phyloP scores from a whole-genome alignment of 306 rosid species.

The Corylus americana region DNA sequence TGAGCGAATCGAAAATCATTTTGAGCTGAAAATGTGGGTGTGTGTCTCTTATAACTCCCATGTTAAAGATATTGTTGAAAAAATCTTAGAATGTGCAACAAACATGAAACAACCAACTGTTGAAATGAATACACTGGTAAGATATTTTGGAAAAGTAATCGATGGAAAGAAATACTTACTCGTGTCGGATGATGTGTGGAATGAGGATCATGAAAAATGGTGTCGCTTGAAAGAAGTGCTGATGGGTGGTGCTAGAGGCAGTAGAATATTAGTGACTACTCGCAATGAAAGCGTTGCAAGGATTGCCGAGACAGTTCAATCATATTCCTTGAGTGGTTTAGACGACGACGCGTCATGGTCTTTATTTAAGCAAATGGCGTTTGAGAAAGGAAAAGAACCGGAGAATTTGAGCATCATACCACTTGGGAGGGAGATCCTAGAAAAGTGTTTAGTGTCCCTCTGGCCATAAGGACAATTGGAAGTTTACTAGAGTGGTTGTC shows the following conservation, averaged over 20 bases:
- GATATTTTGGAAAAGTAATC: neutral
- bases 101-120: neutral
- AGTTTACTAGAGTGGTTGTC: constrained; percentile 11
- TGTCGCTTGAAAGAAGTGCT: neutral
- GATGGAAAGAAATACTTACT: neutral
- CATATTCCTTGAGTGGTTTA: neutral
- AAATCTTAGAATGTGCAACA: neutral
- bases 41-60: neutral
- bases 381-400: neutral
- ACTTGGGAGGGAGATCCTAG: neutral
- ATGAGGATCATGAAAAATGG: neutral
- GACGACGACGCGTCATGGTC: neutral
- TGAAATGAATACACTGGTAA: constrained; percentile 1
- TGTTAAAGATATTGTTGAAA: neutral
- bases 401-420: neutral
- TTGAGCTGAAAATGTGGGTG: constrained; percentile 11
- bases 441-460: constrained; percentile 15
- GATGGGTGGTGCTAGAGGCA: neutral
- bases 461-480: constrained; percentile 18
- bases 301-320: neutral
- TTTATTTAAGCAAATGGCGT: constrained; percentile 15
- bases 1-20: neutral
- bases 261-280: constrained; percentile 17
- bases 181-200: constrained; percentile 19
- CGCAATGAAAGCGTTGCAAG: constrained; percentile 6